phyloP scores from a whole-genome alignment of 1,139 yeast species.

The Debaryomyces nepalensis region DNA sequence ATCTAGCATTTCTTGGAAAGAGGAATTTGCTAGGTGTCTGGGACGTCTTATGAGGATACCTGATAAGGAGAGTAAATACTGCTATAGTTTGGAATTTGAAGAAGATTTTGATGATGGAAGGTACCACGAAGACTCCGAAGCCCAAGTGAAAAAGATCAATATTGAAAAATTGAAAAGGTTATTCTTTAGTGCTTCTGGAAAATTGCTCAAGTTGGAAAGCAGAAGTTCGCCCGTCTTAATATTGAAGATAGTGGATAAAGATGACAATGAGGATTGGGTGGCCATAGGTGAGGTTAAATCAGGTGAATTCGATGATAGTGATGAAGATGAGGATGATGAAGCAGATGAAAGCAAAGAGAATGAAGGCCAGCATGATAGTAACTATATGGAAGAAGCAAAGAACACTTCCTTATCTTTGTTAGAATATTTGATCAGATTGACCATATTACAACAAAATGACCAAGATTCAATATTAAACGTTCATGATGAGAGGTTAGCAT shows the following conservation, averaged over 20 bases:
- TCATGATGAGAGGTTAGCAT: conserved; percentile 67
- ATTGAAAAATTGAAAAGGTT: conserved; percentile 53
- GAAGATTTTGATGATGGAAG: conserved; percentile 77
- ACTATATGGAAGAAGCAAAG: conserved; percentile 17
- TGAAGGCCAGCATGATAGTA: conserved; percentile 21
- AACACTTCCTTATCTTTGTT: conserved; percentile 55
- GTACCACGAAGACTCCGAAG: conserved; percentile 59
- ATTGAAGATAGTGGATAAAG: conserved; percentile 43
- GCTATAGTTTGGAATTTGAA: conserved; percentile 51
- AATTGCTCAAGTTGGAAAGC: conserved; percentile 65
- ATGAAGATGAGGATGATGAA: conserved; percentile 33
- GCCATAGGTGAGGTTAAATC: conserved; percentile 53
- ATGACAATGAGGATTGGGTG: conserved; percentile 48
- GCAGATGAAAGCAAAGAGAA: conserved; percentile 28
- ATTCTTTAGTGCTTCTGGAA: conserved; percentile 77
- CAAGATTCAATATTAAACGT: conserved; percentile 57
- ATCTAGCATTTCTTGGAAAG: conserved; percentile 70
- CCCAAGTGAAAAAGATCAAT: conserved; percentile 39
- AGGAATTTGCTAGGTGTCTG: conserved; percentile 64
- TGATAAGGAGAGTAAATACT: conserved; percentile 26
- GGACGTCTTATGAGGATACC: conserved; percentile 44
- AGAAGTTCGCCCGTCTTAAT: conserved; percentile 72
- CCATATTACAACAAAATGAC: conserved; percentile 67
- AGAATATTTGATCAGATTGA: conserved; percentile 66
- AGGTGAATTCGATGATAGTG: conserved; percentile 35